phyloP scores from a whole-genome alignment of 805 yeast species.

The Candida pini region DNA sequence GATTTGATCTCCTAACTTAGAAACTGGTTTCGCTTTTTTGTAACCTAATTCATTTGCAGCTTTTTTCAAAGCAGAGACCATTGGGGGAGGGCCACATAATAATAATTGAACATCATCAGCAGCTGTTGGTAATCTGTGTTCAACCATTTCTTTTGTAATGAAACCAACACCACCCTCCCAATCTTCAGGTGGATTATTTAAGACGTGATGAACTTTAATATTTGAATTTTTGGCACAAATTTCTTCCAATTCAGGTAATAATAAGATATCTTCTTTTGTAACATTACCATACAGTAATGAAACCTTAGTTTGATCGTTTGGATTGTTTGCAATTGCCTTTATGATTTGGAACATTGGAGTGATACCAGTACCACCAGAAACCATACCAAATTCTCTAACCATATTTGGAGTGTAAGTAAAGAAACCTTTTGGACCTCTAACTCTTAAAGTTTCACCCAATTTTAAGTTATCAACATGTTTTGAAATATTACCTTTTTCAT shows the following conservation, averaged over 20 bases:
- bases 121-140: constrained; percentile 56
- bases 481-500: constrained; percentile 82
- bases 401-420: constrained; percentile 79
- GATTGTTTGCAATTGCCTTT: constrained; percentile 71
- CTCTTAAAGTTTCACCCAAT: constrained; percentile 72
- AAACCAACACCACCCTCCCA: constrained; percentile 82
- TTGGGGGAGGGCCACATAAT: constrained; percentile 92
- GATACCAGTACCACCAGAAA: constrained; percentile 97
- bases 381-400: constrained; percentile 73
- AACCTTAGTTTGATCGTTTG: constrained; percentile 72
- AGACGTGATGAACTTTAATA: constrained; percentile 64
- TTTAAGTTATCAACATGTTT: constrained; percentile 63
- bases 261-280: constrained; percentile 70
- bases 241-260: constrained; percentile 73
- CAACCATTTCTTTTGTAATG: constrained; percentile 69
- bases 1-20: constrained; percentile 85
- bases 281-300: constrained; percentile 78
- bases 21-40: constrained; percentile 80
- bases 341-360: constrained; percentile 95
- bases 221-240: constrained; percentile 52
- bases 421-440: constrained; percentile 89
- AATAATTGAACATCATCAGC: constrained; percentile 61
- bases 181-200: constrained; percentile 63
- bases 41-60: constrained; percentile 70
- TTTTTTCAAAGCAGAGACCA: constrained; percentile 81